Base-by-base conservation (phyloP, 495 filamentous ascomycete species). In the Penicillium canariense region DNA sequence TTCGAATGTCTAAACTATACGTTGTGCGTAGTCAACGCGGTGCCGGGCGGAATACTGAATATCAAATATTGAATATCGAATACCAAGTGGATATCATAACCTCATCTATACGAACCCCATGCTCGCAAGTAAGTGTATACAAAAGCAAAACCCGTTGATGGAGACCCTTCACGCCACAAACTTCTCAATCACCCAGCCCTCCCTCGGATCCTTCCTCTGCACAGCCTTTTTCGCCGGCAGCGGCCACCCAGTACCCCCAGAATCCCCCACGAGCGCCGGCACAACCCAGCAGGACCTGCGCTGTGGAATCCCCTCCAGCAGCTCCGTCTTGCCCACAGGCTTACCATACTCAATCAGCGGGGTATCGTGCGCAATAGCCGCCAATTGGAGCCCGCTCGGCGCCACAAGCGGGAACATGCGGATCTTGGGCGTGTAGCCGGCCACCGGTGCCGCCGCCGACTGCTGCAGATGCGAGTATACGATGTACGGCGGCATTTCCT, bases 341-440 rank as follows among this genome's bases (percentile, higher is more conserved):
- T 97, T 98, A 0, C 89, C 87, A 56, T 92, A 92, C 34, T 80
- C 80, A 22, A 97, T 67, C 51, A 97, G 75, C 52, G 93, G 90
- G 12, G 94, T 97, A 9, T 89, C 89, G 65, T 89, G 86, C 5
- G 91, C 89, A 43, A 97, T 72, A 9, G 81, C 81, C 11, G 89
- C 82, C n/a, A 99, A 79, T 65, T 92, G 88, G 9, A 78, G 75
- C 6, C 82, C 87, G 18, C 83, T 88, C 5, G 95, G 76, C 25
- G 87, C 79, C 4, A 90, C 92, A 14, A 99, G 77, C 0, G 93
- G 82, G 64, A 89, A 90, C 90, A 97, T 94, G 10, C 95, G 73
- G 23, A 90, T 90, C 76, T 87, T 93, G 8, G 88, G 81, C n/a
- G 68, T 75, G 59, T 83, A 83, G 10, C 67, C 68, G 1, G 68